Percentiles rank a stretch among this genome's conserved stretches.
Evolutionary conservation across 2,329 filamentous ascomycete species (phyloP).

Genomic region (Phialocephala subalpina): DNA sequence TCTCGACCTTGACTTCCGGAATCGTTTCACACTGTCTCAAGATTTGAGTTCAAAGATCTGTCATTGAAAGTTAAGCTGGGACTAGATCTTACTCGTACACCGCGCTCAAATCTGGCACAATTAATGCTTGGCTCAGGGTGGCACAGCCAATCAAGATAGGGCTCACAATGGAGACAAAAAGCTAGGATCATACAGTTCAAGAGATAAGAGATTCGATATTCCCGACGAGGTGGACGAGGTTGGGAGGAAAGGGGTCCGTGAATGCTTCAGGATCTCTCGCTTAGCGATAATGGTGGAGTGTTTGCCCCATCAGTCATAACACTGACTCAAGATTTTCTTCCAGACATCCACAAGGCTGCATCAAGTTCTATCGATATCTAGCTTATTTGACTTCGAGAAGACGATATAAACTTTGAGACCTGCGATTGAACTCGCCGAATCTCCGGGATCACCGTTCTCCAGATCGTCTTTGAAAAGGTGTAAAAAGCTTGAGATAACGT

Average conservation of each 20-base stretch:
- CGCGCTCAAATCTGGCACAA: not conserved
- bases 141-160: not conserved
- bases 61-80: too few species aligned
- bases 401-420: not conserved
- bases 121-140: not conserved
- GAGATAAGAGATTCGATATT: not conserved
- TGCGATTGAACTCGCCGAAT: not conserved
- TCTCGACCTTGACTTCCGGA: not conserved
- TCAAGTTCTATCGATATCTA: not conserved
- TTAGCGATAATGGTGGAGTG: not conserved
- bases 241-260: not conserved
- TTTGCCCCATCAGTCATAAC: not conserved
- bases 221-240: not conserved
- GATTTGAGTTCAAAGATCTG: not conserved
- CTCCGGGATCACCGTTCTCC: not conserved
- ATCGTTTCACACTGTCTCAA: constrained; percentile 4
- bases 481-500: not conserved
- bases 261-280: not conserved
- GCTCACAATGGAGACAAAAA: not conserved
- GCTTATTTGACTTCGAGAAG: not conserved
- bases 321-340: not conserved
- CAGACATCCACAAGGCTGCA: not conserved
- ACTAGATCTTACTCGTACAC: too few species aligned
- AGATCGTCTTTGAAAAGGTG: not conserved
- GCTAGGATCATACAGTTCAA: not conserved